Evolutionary conservation across 2,329 filamentous ascomycete species (phyloP), one percentile per base, ranked within the genome.

Genomic region (Penicillium sp.): DNA sequence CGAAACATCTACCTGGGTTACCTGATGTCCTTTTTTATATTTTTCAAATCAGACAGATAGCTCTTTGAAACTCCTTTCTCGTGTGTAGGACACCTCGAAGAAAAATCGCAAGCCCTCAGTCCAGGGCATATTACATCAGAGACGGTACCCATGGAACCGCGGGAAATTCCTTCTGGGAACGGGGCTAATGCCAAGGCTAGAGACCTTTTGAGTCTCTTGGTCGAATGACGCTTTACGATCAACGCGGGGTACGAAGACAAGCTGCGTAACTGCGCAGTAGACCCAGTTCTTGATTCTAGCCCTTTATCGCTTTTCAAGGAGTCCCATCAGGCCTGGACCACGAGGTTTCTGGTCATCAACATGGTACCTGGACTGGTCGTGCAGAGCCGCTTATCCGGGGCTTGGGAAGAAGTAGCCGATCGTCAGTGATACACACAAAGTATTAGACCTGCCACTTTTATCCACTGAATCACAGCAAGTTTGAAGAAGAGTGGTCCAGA

Each of bases 91-190:
- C 28, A 3, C 2, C 28, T 29, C 1, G 8, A 9, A 8, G 6
- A 29, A 3, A 12, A 29, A 9, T 9, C 28, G 3, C 8, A 29
- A 9, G 28, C 28, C 10, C 28, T 10, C 10, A 3, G 8, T 9
- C 9, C 26, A 38, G 33, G 21, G 18, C 18, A 38, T 18, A 50
- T 29, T 38, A 51, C 26, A 34, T 48, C 45, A 39, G 39, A 23
- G 21, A 13, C 45, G 9, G 28, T 43, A 51, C 47, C 57, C 50
- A 51, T 55, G 58, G 59, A 50, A 55, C 46, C 42, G n/a, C 42
- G 29, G 36, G 49, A 51, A 21, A 4, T 10, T 21, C 31, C 26
- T 39, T 50, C 29, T 53, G 31, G 52, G 42, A 57, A 47, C 29
- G 51, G 54, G 45, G 36, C 42, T n/a, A 43, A 26, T 48, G 43